Evolutionary conservation across 1,139 yeast species (phyloP).

Genomic region (Pichia sp.): DNA sequence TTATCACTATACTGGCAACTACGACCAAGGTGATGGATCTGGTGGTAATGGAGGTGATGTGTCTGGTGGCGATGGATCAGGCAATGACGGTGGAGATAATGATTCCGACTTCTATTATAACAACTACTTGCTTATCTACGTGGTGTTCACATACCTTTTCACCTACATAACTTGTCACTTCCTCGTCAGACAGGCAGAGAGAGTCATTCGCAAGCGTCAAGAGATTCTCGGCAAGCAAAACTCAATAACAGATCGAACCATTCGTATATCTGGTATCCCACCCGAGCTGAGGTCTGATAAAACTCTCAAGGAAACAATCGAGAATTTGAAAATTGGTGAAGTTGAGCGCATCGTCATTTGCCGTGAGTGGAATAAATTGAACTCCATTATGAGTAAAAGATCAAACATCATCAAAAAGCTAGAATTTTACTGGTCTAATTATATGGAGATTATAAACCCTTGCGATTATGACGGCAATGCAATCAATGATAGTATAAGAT

Average conservation of each 20-base stretch:
- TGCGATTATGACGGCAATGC: not conserved
- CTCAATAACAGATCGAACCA: conserved; percentile 88
- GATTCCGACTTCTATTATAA: too few species aligned
- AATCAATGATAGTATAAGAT: not conserved
- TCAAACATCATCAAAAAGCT: conserved; percentile 44
- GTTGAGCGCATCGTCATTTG: conserved; percentile 74
- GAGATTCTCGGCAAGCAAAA: conserved; percentile 79
- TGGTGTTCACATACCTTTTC: conserved; percentile 78
- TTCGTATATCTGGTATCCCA: conserved; percentile 87
- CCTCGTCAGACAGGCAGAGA: conserved; percentile 59
- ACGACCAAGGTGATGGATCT: conserved; percentile 38
- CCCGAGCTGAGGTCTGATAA: conserved; percentile 65
- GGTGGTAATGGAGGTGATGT: too few species aligned
- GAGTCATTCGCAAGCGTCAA: conserved; percentile 73
- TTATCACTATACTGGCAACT: conserved; percentile 58
- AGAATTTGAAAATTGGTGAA: conserved; percentile 69
- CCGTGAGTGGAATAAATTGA: conserved; percentile 75
- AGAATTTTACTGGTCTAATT: conserved; percentile 75
- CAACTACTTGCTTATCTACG: conserved; percentile 75
- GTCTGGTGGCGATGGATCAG: too few species aligned
- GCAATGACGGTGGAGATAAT: too few species aligned
- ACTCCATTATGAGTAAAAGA: conserved; percentile 56
- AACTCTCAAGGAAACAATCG: conserved; percentile 65
- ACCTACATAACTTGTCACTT: conserved; percentile 60
- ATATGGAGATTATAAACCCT: conserved; percentile 24